Base-by-base conservation (phyloP, 208 protist genomes). In the Leishmania lainsoni region DNA sequence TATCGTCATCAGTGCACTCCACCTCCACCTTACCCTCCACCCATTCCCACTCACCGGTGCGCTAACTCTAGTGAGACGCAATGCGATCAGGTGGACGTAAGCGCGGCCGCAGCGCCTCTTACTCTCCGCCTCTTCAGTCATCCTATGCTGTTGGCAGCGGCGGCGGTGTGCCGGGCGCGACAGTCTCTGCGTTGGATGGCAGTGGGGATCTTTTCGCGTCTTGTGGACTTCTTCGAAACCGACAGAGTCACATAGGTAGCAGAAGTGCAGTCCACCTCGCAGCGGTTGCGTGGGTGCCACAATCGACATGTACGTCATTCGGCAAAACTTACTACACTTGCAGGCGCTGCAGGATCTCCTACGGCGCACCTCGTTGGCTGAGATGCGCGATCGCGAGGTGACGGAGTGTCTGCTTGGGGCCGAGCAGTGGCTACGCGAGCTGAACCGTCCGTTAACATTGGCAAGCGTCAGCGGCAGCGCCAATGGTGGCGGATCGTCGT, bases 351-450 rank as follows among this genome's bases (percentile, higher is more conserved):
- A 93, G 32, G 90, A 94, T n/a, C 72, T 96, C 9, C 80, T 96
- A 52, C 87, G 89, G 17, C 90, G 87, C 26, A 96, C 92, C 26
- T 93, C 89, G 1, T 79, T 96, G 16, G 88, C 89, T 0, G 91
- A 96, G 86, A 87, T 94, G 69, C 91, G 90, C n/a, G 92, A 96
- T 56, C 80, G 89, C 26, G 90, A 94, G 65, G 89, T 96, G 66
- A 83, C 91, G 16, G 89, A 92, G 77, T 96, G 89, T 86, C 88
- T 96, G 3, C 76, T 79, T 0, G 90, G 91, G 49, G 77, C 86
- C 17, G 85, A 89, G 29, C 65, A 66, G 52, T 96, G 90, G 91
- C 56, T 96, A 49, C 83, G 78, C 26, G 76, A 81, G 65, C 68
- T 80, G 22, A 65, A 66, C 16, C 78, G 75, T 14, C 73, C 81